Evolutionary conservation across 805 yeast species (phyloP).

Genomic region (Blastobotrys chiropterorum): DNA sequence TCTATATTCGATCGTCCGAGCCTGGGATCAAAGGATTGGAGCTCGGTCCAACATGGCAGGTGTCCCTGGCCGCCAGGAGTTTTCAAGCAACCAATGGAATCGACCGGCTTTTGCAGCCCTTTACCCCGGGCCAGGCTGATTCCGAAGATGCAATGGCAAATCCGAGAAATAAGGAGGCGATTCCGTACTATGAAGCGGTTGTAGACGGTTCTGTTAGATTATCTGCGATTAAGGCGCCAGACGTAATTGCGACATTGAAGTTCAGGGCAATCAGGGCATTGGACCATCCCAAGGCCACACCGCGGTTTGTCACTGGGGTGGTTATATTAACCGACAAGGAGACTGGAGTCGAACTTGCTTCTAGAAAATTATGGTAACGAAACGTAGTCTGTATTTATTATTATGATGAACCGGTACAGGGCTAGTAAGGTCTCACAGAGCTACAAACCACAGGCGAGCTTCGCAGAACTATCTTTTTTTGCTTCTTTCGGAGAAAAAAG

Average conservation of each 20-base stretch:
- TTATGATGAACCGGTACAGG: too few species aligned
- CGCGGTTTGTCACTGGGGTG: slow-evolving; percentile 9
- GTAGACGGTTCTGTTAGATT: slow-evolving; percentile 11
- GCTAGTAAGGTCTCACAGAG: too few species aligned
- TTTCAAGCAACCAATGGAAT: slow-evolving; percentile 10
- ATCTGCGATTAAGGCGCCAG: neutral
- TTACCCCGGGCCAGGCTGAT: slow-evolving; percentile 12
- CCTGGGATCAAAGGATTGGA: slow-evolving; percentile 19
- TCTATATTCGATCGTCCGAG: slow-evolving; percentile 12
- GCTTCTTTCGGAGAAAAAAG: too few species aligned
- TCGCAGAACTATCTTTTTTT: too few species aligned
- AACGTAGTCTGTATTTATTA: neutral
- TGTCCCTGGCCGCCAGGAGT: slow-evolving; percentile 14
- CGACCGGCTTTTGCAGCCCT: slow-evolving; percentile 15
- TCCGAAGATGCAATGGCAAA: slow-evolving; percentile 13
- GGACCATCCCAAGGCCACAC: slow-evolving; percentile 11
- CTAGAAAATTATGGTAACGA: neutral
- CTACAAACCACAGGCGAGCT: too few species aligned
- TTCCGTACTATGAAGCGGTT: slow-evolving; percentile 12
- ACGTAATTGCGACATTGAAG: slow-evolving; percentile 5
- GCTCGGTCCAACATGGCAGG: slow-evolving; percentile 12
- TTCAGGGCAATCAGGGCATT: slow-evolving; percentile 12
- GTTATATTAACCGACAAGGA: slow-evolving; percentile 3
- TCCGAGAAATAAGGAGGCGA: slow-evolving; percentile 5
- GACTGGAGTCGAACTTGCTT: neutral